A percentile compares a stretch with the other conserved stretches of the same genome.
These are phyloP conservation scores for Penicillium italicum DNA, from an alignment of 2,329 filamentous ascomycete genomes.

Conservation along the genomic window DNA sequence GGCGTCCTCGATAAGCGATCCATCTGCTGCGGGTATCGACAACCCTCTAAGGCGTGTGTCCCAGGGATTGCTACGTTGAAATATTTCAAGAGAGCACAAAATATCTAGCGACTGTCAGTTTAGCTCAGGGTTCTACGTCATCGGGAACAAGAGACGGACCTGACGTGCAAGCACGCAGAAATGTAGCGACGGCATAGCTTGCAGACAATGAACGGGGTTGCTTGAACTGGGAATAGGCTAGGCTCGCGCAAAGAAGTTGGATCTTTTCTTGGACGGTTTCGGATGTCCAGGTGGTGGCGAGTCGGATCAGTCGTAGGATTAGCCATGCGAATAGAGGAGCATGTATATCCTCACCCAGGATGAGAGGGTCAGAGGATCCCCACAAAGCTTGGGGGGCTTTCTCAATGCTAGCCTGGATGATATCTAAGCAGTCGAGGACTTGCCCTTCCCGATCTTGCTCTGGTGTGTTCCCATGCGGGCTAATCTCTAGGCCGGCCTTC, in stretches of 20 bases:
- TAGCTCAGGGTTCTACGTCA: neutral
- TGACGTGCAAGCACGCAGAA: constrained; percentile 35
- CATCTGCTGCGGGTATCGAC: constrained; percentile 26
- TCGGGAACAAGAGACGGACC: constrained; percentile 32
- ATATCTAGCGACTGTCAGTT: constrained; percentile 42
- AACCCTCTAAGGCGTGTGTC: constrained; percentile 12
- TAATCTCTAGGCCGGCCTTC: constrained; percentile 67
- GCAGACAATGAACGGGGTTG: constrained; percentile 29
- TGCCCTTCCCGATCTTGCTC: constrained; percentile 41
- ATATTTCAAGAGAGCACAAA: constrained; percentile 41
- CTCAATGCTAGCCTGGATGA: constrained; percentile 69
- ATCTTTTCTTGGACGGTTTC: constrained; percentile 40
- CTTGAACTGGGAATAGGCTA: constrained; percentile 34
- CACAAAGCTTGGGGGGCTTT: constrained; percentile 67
- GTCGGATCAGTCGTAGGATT: constrained; percentile 50
- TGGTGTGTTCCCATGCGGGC: constrained; percentile 60
- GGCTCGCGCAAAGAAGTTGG: constrained; percentile 35
- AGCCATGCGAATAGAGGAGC: constrained; percentile 55
- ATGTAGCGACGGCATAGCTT: constrained; percentile 29
- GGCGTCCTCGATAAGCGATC: constrained; percentile 29
- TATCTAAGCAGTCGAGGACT: constrained; percentile 66
- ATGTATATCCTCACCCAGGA: constrained; percentile 47
- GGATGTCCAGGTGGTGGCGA: constrained; percentile 45
- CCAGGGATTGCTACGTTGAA: constrained; percentile 15
- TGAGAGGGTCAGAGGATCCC: constrained; percentile 61